phyloP scores from a whole-genome alignment of 352 stramenopile species.

The Peronospora belbahrii region DNA sequence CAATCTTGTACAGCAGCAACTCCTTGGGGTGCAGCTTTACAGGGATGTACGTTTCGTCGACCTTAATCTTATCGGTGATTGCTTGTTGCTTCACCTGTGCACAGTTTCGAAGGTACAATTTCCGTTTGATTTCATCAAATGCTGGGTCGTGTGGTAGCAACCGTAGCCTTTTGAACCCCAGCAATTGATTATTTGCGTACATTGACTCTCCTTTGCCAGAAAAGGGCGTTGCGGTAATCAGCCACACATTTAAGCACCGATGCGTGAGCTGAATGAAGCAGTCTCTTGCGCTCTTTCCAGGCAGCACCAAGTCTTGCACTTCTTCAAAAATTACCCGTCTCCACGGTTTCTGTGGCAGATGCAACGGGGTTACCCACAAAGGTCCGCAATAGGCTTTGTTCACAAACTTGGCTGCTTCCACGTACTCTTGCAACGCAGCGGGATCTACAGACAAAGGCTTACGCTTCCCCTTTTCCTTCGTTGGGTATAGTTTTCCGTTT shows the following conservation, averaged over 20 bases:
- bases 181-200: slow-evolving; percentile 84
- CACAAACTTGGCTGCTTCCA: slow-evolving; percentile 69
- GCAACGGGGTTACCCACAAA: slow-evolving; percentile 57
- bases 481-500: slow-evolving; percentile 49
- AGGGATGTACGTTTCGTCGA: slow-evolving; percentile 69
- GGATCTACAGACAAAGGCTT: slow-evolving; percentile 41
- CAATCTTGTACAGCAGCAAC: slow-evolving; percentile 63
- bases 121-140: slow-evolving; percentile 85
- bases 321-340: slow-evolving; percentile 83
- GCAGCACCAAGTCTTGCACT: slow-evolving; percentile 77
- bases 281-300: slow-evolving; percentile 61
- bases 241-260: slow-evolving; percentile 69
- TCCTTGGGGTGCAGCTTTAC: slow-evolving; percentile 64
- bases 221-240: slow-evolving; percentile 83
- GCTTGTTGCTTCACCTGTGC: slow-evolving; percentile 75
- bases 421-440: slow-evolving; percentile 45
- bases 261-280: slow-evolving; percentile 82
- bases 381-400: slow-evolving; percentile 74
- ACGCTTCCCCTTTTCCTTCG: slow-evolving; percentile 25
- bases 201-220: slow-evolving; percentile 70
- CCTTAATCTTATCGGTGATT: slow-evolving; percentile 68
- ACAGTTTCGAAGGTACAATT: slow-evolving; percentile 81
- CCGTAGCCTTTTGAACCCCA: slow-evolving; percentile 73
- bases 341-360: slow-evolving; percentile 61
- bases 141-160: slow-evolving; percentile 57